These are phyloP conservation scores for Lavandula angustifolia DNA, from an alignment of 257 asterid genomes.

Conservation along the genomic window DNA sequence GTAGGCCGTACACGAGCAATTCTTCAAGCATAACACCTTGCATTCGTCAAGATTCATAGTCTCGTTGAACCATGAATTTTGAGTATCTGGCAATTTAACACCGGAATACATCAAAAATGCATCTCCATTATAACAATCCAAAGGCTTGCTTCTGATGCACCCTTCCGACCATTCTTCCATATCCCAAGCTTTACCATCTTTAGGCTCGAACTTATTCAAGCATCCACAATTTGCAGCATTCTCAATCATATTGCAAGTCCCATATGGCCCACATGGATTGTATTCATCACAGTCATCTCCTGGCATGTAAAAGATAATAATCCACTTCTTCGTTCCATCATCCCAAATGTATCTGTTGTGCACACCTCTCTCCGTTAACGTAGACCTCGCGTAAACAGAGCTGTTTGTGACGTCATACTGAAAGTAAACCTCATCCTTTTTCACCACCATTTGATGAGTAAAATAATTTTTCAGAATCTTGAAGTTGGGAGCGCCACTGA, in stretches of 20 bases:
- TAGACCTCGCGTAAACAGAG: no score
- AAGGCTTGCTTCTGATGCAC: conserved; percentile 3
- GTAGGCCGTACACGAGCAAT: conserved; percentile 43
- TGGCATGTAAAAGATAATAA: not conserved
- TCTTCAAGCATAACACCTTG: not conserved
- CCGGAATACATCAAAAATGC: not conserved
- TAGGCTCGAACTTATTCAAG: conserved; percentile 13
- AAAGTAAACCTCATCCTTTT: no score
- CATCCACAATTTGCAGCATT: conserved; percentile 5
- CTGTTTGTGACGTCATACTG: no score
- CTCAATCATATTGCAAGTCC: not conserved
- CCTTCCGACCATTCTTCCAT: conserved; percentile 16
- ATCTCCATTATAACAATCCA: conserved; percentile 13
- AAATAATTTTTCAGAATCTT: no score
- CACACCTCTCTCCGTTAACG: no score
- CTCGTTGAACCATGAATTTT: conserved; percentile 24
- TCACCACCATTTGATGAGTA: no score
- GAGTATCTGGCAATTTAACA: conserved; percentile 25
- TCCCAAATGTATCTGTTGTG: no score
- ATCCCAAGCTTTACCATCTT: not conserved
- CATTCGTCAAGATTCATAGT: conserved; percentile 30
- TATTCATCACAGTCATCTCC: conserved; percentile 18
- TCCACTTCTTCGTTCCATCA: conserved; percentile 4
- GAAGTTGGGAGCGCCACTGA: not conserved
- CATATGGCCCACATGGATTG: conserved; percentile 32